Percentiles rank a stretch among this genome's conserved stretches.
Conservation (phyloP, 805 yeast species). For the Candida multigemmis region DNA sequence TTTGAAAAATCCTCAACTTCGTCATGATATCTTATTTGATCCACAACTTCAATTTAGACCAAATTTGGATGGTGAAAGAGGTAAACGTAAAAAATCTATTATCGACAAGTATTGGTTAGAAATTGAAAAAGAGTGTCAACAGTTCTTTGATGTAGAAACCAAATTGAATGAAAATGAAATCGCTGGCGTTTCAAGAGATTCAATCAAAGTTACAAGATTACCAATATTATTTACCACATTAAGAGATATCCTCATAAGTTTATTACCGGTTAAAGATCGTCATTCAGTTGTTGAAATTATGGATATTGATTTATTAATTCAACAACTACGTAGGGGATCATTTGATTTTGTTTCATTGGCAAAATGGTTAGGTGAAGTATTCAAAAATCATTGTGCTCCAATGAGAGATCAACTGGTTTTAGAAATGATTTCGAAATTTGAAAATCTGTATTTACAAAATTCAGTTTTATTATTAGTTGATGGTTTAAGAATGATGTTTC, state of each 20-base stretch:
- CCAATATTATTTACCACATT: slow-evolving; percentile 72
- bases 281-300: slow-evolving; percentile 57
- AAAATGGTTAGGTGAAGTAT: slow-evolving; percentile 64
- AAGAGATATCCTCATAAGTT: slow-evolving; percentile 61
- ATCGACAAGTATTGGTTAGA: slow-evolving; percentile 82
- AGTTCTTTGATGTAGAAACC: slow-evolving; percentile 25
- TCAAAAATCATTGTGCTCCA: slow-evolving; percentile 91
- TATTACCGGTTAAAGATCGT: slow-evolving; percentile 73
- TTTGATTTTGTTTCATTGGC: slow-evolving; percentile 65
- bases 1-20: slow-evolving; percentile 79
- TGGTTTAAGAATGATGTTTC: slow-evolving; percentile 70
- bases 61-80: slow-evolving; percentile 85
- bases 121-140: slow-evolving; percentile 58
- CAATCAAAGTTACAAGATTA: slow-evolving; percentile 34
- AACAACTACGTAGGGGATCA: slow-evolving; percentile 64
- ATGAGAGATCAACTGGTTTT: slow-evolving; percentile 89
- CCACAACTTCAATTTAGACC: slow-evolving; percentile 90
- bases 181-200: slow-evolving; percentile 2
- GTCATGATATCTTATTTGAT: slow-evolving; percentile 90
- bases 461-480: slow-evolving; percentile 51
- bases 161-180: no score
- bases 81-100: slow-evolving; percentile 62
- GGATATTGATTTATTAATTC: slow-evolving; percentile 68
- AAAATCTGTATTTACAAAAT: slow-evolving; percentile 36
- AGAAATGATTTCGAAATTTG: slow-evolving; percentile 61